phyloP scores from a whole-genome alignment of 495 filamentous ascomycete species.

The Geoglossum glabrum region DNA sequence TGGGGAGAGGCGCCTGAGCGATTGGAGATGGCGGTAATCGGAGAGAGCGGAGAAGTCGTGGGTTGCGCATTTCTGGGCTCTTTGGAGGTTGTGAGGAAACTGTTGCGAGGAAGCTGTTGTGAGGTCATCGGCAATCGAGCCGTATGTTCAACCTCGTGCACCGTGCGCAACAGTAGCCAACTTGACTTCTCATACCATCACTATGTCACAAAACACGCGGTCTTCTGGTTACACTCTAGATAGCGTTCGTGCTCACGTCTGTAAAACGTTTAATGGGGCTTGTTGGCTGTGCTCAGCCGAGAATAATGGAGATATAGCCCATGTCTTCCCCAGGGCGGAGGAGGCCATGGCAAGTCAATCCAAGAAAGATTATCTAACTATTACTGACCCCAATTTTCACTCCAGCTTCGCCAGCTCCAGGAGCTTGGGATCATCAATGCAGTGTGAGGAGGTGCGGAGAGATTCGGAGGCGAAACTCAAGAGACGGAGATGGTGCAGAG shows the following conservation, averaged over 20 bases:
- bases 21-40: constrained; percentile 6
- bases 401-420: no score
- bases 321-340: neutral
- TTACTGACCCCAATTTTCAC: no score
- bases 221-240: neutral
- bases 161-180: no score
- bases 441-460: no score
- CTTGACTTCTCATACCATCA: no score
- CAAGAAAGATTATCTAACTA: no score
- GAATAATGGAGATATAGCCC: neutral
- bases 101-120: no score
- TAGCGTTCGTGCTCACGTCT: neutral
- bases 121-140: neutral
- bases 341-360: neutral
- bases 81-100: neutral
- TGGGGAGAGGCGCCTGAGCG: neutral
- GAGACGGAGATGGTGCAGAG: no score
- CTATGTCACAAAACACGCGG: neutral
- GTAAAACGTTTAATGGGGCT: neutral
- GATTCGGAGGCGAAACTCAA: no score
- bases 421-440: no score
- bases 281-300: neutral
- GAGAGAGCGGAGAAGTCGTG: neutral
- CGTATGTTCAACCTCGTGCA: no score
- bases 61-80: neutral